Conservation (phyloP, 208 protist genomes). For the Crithidia acanthocephali region DNA sequence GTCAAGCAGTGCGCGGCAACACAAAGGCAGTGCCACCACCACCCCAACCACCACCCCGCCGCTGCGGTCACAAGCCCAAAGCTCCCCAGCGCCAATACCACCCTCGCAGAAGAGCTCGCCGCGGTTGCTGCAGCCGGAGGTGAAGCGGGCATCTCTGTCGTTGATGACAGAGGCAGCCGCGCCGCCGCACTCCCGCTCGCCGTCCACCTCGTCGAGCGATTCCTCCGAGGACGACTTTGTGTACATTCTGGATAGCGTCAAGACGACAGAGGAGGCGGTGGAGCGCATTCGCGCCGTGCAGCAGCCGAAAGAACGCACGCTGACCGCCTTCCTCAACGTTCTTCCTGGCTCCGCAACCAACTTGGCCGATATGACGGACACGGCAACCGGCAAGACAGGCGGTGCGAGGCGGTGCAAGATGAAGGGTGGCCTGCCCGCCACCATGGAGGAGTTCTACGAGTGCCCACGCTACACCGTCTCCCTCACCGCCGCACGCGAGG, state of each 20-base stretch:
- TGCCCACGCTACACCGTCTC: slow-evolving; percentile 45
- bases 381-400: not conserved
- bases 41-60: slow-evolving; percentile 10
- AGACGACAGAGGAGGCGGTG: slow-evolving; percentile 46
- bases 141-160: not conserved
- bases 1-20: not conserved
- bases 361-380: slow-evolving; percentile 9
- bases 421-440: slow-evolving; percentile 43
- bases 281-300: slow-evolving; percentile 43
- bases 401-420: not conserved
- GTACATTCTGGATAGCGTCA: slow-evolving; percentile 39
- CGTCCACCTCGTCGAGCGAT: slow-evolving; percentile 18
- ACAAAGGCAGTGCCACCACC: not conserved
- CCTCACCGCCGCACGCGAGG: slow-evolving; percentile 40
- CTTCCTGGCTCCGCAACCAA: slow-evolving; percentile 6
- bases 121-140: not conserved
- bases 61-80: not conserved
- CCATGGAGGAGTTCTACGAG: slow-evolving; percentile 52
- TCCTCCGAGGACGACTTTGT: slow-evolving; percentile 40
- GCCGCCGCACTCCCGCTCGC: slow-evolving; percentile 11
- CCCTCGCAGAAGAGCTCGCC: slow-evolving; percentile 7
- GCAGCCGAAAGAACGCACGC: slow-evolving; percentile 9
- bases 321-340: slow-evolving; percentile 1
- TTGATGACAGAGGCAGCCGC: not conserved
- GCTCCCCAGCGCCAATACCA: not conserved